phyloP scores from a whole-genome alignment of 257 asterid genomes.

The Solanum pennellii region DNA sequence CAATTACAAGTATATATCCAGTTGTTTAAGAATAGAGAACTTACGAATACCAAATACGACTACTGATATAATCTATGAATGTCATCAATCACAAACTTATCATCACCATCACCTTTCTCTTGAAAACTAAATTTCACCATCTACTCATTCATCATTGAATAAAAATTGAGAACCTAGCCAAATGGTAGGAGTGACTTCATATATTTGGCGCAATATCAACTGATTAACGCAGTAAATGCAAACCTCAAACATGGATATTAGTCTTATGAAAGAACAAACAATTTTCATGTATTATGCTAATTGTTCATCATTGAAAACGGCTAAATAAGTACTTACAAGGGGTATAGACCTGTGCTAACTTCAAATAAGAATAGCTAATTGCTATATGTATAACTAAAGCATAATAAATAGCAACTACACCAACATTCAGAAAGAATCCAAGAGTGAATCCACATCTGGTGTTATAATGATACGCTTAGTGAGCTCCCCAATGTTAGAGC shows the following conservation, averaged over 20 bases:
- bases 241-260: background rate
- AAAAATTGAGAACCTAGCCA: background rate
- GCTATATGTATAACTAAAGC: background rate
- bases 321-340: background rate
- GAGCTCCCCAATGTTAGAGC: conserved; percentile 60
- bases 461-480: conserved; percentile 40
- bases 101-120: background rate
- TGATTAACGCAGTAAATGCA: background rate
- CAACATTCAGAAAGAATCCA: conserved; percentile 30
- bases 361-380: background rate
- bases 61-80: background rate
- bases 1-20: background rate
- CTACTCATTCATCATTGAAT: background rate
- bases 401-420: background rate
- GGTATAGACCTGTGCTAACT: background rate
- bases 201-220: background rate
- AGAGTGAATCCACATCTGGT: conserved; percentile 53
- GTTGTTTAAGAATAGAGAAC: background rate
- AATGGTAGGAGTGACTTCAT: background rate
- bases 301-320: background rate
- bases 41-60: background rate
- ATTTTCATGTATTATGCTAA: background rate
- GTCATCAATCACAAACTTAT: background rate
- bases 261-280: background rate
- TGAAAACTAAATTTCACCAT: background rate